Base-by-base conservation (phyloP, 163 green algal species). In the Chloromonas sp. region DNA sequence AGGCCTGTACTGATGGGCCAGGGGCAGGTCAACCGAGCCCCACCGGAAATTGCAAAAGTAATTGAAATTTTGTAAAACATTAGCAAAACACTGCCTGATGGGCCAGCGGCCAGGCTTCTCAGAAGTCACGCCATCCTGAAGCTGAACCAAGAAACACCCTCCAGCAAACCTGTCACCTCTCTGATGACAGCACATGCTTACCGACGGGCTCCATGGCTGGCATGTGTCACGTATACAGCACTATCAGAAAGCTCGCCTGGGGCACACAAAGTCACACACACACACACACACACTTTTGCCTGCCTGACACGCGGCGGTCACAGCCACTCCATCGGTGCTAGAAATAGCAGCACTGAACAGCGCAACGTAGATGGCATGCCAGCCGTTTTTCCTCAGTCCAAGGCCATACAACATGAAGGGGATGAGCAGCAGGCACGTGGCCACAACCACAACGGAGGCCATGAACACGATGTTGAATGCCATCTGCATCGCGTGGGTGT, bases 341-440 rank as follows among this genome's bases (percentile, higher is more conserved):
- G 94, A 92, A 3, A 98, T 91, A 86, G 96, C 97, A 13, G 93
- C 91, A 3, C 93, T 88, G 85, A 98, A 96, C 57, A 98, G 88
- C 8, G 92, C 94, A 2, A 91, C 94, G 61, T 96, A 58, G 1
- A 2, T 57, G 14, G 84, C 91, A 70, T 93, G 87, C 94, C 93
- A 96, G 14, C 85, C 86, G 89, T 90, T 95, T 57, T 85, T 83
- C 70, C 83, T 2, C 58, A 98, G 93, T 60, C 92, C 86, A 82
- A 98, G 88, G 1, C 93, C 91, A 87, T 95, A 97, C 15, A 98
- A 90, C 91, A 98, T 95, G 60, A 98, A 86, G 60, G 95, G 94
- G 0, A 93, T 91, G 15, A 96, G 87, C 3, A 95, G 60, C 13
- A 92, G 76, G 0, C 91, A 94, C 3, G 86, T 93, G 57, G 90